phyloP scores from a whole-genome alignment of 805 yeast genomes.

The Candida dajiaensis region DNA sequence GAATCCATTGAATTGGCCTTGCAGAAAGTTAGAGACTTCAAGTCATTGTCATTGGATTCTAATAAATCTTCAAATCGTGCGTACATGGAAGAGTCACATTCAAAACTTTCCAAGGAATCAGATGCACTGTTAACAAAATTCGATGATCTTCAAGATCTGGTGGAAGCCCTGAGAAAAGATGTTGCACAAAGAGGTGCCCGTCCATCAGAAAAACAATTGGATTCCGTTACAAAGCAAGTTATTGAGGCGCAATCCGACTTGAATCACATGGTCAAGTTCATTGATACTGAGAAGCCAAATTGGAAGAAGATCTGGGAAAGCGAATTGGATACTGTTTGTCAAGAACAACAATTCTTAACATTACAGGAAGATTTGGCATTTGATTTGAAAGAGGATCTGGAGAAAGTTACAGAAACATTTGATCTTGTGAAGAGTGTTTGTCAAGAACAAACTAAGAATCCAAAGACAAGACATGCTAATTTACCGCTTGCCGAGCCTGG shows the following conservation, averaged over 20 bases:
- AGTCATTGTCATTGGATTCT: conserved; percentile 37
- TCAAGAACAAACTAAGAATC: conserved; percentile 65
- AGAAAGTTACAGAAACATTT: conserved; percentile 76
- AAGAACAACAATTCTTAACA: conserved; percentile 88
- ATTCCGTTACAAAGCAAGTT: conserved; percentile 59
- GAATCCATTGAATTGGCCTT: conserved; percentile 38
- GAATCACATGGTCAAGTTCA: conserved; percentile 49
- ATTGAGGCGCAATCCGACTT: conserved; percentile 49
- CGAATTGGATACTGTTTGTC: conserved; percentile 84
- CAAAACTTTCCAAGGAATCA: conserved; percentile 67
- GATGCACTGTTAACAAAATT: conserved; percentile 70
- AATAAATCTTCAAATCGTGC: conserved; percentile 32
- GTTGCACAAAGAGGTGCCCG: conserved; percentile 88
- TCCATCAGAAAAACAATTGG: conserved; percentile 69
- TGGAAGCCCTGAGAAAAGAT: conserved; percentile 84
- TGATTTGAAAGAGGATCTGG: conserved; percentile 76
- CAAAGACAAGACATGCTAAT: conserved; percentile 32
- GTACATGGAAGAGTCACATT: conserved; percentile 74
- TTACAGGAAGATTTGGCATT: conserved; percentile 80
- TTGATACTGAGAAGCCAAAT: conserved; percentile 64
- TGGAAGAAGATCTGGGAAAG: conserved; percentile 93
- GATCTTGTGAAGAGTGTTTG: conserved; percentile 76
- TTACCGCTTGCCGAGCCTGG: conserved; percentile 59
- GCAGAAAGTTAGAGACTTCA: conserved; percentile 45
- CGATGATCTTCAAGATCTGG: conserved; percentile 87